Evolutionary conservation across 768 basidiomycete genomes (phyloP), one percentile per base, ranked within the genome.

Genomic region (Pleurotus djamor): DNA sequence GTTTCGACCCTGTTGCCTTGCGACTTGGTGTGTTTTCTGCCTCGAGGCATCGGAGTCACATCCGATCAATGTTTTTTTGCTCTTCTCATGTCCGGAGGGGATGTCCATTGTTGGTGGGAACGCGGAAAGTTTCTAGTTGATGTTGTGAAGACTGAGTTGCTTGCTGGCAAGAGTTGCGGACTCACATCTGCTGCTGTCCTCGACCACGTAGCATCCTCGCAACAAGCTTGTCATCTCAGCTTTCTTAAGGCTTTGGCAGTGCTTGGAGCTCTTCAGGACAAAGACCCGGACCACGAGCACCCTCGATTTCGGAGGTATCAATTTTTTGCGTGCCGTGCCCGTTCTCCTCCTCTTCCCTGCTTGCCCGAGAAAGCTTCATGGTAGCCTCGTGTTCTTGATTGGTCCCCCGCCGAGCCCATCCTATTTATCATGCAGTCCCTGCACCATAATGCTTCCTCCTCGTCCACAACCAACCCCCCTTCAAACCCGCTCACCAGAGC

Each of bases 331-430:
- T 28, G 21, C 21, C 21, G 21, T 28, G 21, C 21, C 21, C 21
- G 38, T 41, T 9, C n/a, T n/a, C 38, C 36, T 44, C 17, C 36
- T 34, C 38, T 56, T 38, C 49, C 54, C 54, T 56, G 41, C 54
- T 21, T 56, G 28, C 54, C 54, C 54, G 54, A 56, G 54, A 56
- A 56, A 54, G 63, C 61, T 75, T 76, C 76, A 74, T 79, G 75
- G 72, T 75, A 63, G 68, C 79, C 81, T 79, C 80, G 79, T 81
- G 79, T 69, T 65, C 59, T 67, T 73, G 64, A 74, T 71, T 38
- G 36, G 37, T 68, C 62, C 64, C 60, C 52, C 36, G 59, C 62
- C 21, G 21, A 28, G 38, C 38, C n/a, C 38, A n/a, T 9, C 38
- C 10, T 61, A 68, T 74, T 78, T 79, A 82, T 80, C 78, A 81